Conservation (phyloP, 768 basidiomycete genomes). For the Leccinum barrowsii region DNA sequence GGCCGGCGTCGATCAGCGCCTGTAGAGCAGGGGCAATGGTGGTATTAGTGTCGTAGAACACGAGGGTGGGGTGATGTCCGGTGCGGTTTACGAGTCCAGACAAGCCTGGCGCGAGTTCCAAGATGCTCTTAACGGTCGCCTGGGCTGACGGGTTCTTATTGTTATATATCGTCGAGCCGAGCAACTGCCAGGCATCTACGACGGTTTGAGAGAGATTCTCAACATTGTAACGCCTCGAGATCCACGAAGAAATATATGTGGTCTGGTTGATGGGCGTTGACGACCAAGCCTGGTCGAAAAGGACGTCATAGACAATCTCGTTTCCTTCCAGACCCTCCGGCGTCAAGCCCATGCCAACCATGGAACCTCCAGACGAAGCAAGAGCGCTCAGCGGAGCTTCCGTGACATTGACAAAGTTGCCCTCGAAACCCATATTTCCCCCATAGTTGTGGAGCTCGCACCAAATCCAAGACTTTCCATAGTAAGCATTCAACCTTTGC, state of each 20-base stretch:
- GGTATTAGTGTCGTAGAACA: slow-evolving; percentile 37
- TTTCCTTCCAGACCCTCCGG: slow-evolving; percentile 43
- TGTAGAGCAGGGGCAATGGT: slow-evolving; percentile 77
- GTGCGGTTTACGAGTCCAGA: slow-evolving; percentile 33
- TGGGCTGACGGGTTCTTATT: slow-evolving; percentile 33
- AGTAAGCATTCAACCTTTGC: slow-evolving; percentile 38
- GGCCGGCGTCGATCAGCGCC: slow-evolving; percentile 49
- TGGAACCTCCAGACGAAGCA: slow-evolving; percentile 27
- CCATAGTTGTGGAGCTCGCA: neutral
- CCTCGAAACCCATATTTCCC: neutral
- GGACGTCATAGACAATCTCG: slow-evolving; percentile 40
- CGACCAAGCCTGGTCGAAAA: slow-evolving; percentile 42
- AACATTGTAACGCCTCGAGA: slow-evolving; percentile 34
- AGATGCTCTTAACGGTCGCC: slow-evolving; percentile 36
- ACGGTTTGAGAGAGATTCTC: slow-evolving; percentile 22
- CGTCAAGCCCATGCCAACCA: slow-evolving; percentile 39
- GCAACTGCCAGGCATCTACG: slow-evolving; percentile 34
- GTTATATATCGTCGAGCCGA: slow-evolving; percentile 38
- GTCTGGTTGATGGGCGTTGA: slow-evolving; percentile 30
- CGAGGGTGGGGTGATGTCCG: slow-evolving; percentile 31
- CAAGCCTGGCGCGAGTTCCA: slow-evolving; percentile 35
- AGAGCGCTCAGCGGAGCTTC: slow-evolving; percentile 22
- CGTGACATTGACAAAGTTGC: neutral
- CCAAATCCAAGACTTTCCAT: slow-evolving; percentile 26
- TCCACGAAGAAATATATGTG: slow-evolving; percentile 33